Conservation (phyloP, 164 flowering plant genomes). For the Annona cherimola region DNA sequence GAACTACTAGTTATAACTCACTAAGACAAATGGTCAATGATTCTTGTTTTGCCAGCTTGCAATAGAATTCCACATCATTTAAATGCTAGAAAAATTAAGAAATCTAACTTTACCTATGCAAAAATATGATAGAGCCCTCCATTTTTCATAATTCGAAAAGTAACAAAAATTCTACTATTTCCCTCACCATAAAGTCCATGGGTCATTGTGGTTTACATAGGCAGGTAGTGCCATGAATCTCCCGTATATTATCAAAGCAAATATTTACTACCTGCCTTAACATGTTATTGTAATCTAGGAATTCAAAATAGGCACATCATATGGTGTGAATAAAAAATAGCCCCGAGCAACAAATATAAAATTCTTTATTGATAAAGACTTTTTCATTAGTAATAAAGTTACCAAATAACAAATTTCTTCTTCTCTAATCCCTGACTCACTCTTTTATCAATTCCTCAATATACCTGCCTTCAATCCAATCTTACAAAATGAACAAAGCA, state of each 20-base stretch:
- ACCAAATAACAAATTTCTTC: no score
- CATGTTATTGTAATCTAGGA: conserved; percentile 19
- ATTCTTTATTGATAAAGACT: no score
- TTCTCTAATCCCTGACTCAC: no score
- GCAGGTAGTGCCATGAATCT: conserved; percentile 21
- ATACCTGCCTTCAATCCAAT: no score
- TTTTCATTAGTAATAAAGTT: no score
- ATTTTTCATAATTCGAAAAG: background rate
- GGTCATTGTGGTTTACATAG: conserved; percentile 59
- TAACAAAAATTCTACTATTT: background rate
- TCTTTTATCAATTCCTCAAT: no score
- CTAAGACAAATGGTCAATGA: conserved; percentile 76
- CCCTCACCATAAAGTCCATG: conserved; percentile 75
- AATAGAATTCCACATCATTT: conserved; percentile 78
- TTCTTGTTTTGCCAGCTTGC: conserved; percentile 79
- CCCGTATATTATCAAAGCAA: conserved; percentile 41
- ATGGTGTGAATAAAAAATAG: no score
- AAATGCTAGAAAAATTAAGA: conserved; percentile 42
- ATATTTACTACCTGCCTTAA: conserved; percentile 47
- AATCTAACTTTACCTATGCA: conserved; percentile 56
- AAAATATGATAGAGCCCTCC: background rate
- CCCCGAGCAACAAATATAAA: no score
- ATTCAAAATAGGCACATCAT: no score
- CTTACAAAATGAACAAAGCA: no score
- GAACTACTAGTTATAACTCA: conserved; percentile 12